Evolutionary conservation across 164 flowering plant species (phyloP), one percentile per base, ranked within the genome.

Genomic region (Aristolochia contorta): DNA sequence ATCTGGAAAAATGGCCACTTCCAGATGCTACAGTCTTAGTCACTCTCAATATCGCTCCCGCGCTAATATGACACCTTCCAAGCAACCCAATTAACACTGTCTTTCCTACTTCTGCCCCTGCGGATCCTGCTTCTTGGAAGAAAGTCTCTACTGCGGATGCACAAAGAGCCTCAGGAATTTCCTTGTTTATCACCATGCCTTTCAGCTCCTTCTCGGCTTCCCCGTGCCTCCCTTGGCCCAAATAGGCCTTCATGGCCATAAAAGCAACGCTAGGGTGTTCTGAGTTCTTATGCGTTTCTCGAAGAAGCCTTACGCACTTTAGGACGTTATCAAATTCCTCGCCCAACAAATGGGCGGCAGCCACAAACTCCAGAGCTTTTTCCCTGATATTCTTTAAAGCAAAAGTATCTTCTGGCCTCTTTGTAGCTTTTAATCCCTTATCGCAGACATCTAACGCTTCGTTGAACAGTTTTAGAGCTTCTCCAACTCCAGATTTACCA

Each of bases 181-280:
- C 97, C 71, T 83, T 82, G 66, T 81, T 79, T 23, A 65, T 69
- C 5, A 80, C 88, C 91, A 90, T 82, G 0, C 81, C 78, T 71
- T 80, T 81, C 70, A 94, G 76, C 80, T 94, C 99, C 75, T 82
- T 84, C 88, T 94, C 99, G 0, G 99, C 97, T 59, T 94, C 97
- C 1, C 45, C 77, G 52, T 58, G 59, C 78, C 80, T 83, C 58
- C 86, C 89, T 53, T 91, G 46, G 57, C 97, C 99, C 33, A 91
- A 64, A 91, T 91, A 94, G 19, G 89, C 96, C 74, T 89, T 94
- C 88, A 90, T 80, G 0, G 97, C 95, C 81, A 94, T 49, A 30
- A 90, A 96, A 19, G 80, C 78, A 72, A 89, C 68, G 56, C 86
- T 73, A 20, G 97, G 91, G 57, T 93, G 99, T 16, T 84, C 91